These are phyloP conservation scores for Mycena floridula DNA, from an alignment of 768 basidiomycete species.

Conservation along the genomic window DNA sequence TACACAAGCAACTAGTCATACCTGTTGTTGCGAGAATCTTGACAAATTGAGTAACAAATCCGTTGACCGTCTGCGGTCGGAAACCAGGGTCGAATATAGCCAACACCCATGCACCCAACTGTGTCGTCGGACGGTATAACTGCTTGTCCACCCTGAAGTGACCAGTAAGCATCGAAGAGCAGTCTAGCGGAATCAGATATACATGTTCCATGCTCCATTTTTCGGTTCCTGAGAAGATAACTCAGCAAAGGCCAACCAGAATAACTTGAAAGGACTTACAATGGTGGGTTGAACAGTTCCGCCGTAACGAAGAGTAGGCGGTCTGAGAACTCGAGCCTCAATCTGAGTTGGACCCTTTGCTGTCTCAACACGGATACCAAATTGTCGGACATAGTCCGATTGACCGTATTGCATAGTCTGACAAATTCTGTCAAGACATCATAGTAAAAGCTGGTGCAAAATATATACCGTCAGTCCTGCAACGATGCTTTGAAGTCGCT, in stretches of 20 bases:
- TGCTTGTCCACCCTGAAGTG: constrained; percentile 58
- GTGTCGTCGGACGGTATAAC: constrained; percentile 50
- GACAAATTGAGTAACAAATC: not conserved
- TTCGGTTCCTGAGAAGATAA: constrained; percentile 38
- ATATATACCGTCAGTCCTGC: constrained; percentile 48
- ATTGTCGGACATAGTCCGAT: constrained; percentile 68
- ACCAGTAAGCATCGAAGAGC: not conserved
- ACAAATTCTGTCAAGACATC: not conserved
- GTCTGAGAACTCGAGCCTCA: constrained; percentile 54
- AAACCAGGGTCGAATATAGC: not conserved
- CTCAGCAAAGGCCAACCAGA: not conserved
- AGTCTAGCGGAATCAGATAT: constrained; percentile 11
- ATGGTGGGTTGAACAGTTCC: constrained; percentile 50
- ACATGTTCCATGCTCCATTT: constrained; percentile 80
- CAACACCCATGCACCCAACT: not conserved
- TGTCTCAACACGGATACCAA: constrained; percentile 58
- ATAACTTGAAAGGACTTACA: constrained; percentile 28
- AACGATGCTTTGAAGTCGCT: constrained; percentile 48
- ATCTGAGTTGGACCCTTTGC: constrained; percentile 46
- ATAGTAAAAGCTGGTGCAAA: not conserved
- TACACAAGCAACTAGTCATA: not conserved
- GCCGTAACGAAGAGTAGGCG: constrained; percentile 69
- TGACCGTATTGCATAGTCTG: constrained; percentile 63
- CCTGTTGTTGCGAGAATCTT: not conserved
- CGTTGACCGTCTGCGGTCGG: not conserved